Percentiles rank a stretch among this genome's conserved stretches.
Evolutionary conservation across 495 filamentous ascomycete species (phyloP).

Genomic region (Penicillium samsonianum): DNA sequence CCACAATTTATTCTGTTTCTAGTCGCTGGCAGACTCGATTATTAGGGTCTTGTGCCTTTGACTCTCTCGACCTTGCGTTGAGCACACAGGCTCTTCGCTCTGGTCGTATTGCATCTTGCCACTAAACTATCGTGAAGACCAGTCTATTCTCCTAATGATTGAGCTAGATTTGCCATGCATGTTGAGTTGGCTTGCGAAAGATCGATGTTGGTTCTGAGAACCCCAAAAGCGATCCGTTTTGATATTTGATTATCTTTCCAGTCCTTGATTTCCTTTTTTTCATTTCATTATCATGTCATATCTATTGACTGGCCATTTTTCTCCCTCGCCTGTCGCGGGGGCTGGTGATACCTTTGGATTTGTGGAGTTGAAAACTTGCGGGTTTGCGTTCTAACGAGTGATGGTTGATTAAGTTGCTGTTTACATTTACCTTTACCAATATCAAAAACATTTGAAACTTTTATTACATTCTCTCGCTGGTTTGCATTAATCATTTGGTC

Average conservation of each 20-base stretch:
- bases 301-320: constrained; percentile 10
- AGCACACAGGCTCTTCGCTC: constrained; percentile 7
- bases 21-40: constrained; percentile 32
- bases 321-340: constrained; percentile 7
- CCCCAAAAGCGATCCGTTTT: constrained; percentile 26
- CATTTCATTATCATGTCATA: constrained; percentile 14
- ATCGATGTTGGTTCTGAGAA: constrained; percentile 18
- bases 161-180: constrained; percentile 1
- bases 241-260: constrained; percentile 14
- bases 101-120: constrained; percentile 7
- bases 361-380: constrained; percentile 18
- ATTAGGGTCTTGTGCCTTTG: constrained; percentile 4
- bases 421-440: constrained; percentile 10
- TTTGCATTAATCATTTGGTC: too few species aligned
- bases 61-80: background rate
- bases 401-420: constrained; percentile 14
- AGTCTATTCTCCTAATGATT: background rate
- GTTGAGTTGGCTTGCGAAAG: constrained; percentile 13
- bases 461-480: background rate
- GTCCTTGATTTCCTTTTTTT: constrained; percentile 14
- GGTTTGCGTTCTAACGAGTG: constrained; percentile 16
- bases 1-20: constrained; percentile 22
- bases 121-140: background rate
- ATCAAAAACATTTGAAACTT: constrained; percentile 18
- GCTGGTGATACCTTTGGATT: constrained; percentile 25